phyloP scores from a whole-genome alignment of 805 yeast genomes.

The Naumovozyma castellii region DNA sequence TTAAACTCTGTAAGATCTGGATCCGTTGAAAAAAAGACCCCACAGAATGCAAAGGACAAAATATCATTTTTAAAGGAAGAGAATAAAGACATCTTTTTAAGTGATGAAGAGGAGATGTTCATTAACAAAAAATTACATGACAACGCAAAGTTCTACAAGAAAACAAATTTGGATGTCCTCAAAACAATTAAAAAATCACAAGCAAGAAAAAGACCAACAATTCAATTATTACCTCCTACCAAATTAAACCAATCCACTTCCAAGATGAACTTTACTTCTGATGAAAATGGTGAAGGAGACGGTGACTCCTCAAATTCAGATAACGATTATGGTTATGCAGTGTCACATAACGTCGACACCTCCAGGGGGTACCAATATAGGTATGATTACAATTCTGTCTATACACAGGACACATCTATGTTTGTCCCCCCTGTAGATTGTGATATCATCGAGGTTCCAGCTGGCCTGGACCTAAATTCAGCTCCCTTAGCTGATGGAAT shows the following conservation, averaged over 20 bases:
- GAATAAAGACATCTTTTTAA: too few species aligned
- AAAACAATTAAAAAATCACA: too few species aligned
- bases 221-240: slow-evolving; percentile 4
- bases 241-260: slow-evolving; percentile 1
- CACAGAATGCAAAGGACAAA: too few species aligned
- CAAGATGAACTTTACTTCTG: neutral
- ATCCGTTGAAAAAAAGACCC: too few species aligned
- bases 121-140: too few species aligned
- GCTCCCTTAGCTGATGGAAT: neutral
- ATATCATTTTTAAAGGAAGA: too few species aligned
- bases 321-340: slow-evolving; percentile 34
- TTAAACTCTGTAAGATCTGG: neutral
- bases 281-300: neutral
- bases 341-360: slow-evolving; percentile 62
- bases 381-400: slow-evolving; percentile 73
- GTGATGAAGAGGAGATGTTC: too few species aligned
- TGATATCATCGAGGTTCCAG: slow-evolving; percentile 28
- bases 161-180: neutral
- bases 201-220: slow-evolving; percentile 1
- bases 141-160: too few species aligned
- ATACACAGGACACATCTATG: slow-evolving; percentile 38
- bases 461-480: slow-evolving; percentile 1
- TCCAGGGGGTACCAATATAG: slow-evolving; percentile 64
- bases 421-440: slow-evolving; percentile 24
- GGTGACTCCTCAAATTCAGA: neutral